A percentile compares a stretch with the other conserved stretches of the same genome.
Evolutionary conservation across 768 basidiomycete species (phyloP).

Genomic region (Lactifluus pinguis): DNA sequence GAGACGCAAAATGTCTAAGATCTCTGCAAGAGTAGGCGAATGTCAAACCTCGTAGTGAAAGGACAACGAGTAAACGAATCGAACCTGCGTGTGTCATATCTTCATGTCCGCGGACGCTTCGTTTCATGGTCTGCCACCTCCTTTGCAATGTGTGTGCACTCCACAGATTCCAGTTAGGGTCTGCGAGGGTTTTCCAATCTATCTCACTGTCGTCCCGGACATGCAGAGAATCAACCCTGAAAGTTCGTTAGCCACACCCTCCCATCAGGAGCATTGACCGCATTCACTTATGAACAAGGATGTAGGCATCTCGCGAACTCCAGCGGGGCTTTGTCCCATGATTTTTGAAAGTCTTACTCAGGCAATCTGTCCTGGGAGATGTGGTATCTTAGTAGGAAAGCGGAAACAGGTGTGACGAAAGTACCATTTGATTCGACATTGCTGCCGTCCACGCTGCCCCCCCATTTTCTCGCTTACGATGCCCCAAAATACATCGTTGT

Average conservation of each 20-base stretch:
- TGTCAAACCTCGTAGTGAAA: not conserved
- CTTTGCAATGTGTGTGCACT: constrained; percentile 73
- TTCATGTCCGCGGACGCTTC: constrained; percentile 64
- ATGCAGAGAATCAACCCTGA: constrained; percentile 63
- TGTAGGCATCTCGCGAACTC: constrained; percentile 67
- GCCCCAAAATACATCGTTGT: constrained; percentile 80
- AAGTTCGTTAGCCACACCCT: not conserved
- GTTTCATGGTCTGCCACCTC: constrained; percentile 75
- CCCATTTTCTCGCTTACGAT: constrained; percentile 72
- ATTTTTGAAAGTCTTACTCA: constrained; percentile 65
- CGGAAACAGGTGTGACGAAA: not conserved
- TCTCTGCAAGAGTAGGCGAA: constrained; percentile 37
- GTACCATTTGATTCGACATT: constrained; percentile 85
- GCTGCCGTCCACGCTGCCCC: constrained; percentile 64
- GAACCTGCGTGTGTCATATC: constrained; percentile 73
- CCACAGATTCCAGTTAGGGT: constrained; percentile 76
- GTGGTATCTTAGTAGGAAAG: not conserved
- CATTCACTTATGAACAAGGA: constrained; percentile 72
- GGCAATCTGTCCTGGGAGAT: constrained; percentile 56
- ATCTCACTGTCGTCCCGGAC: constrained; percentile 78
- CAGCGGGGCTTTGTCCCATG: constrained; percentile 64
- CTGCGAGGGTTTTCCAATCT: constrained; percentile 71
- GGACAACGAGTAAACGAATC: constrained; percentile 15
- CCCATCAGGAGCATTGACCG: not conserved
- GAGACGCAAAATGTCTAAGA: constrained; percentile 69